Percentiles rank a stretch among this genome's conserved stretches.
These are phyloP conservation scores for Calonectria naviculata DNA, from an alignment of 2,329 filamentous ascomycete species.

Conservation along the genomic window DNA sequence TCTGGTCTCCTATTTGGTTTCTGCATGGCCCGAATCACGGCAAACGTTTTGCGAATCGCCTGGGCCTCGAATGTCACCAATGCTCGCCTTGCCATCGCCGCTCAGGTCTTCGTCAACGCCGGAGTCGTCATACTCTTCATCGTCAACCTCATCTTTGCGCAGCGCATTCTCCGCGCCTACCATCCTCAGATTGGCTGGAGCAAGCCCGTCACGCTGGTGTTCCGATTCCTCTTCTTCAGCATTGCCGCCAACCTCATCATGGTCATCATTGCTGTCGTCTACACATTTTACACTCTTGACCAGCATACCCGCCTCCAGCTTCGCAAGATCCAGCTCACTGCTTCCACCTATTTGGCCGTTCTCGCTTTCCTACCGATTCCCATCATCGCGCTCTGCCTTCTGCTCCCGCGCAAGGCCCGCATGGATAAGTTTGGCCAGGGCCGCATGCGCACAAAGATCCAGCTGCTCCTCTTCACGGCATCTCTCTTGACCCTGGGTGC, in stretches of 20 bases:
- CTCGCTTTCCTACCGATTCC: slow-evolving; percentile 72
- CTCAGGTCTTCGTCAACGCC: slow-evolving; percentile 77
- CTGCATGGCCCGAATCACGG: slow-evolving; percentile 64
- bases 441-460: slow-evolving; percentile 73
- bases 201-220: slow-evolving; percentile 58
- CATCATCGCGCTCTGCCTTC: slow-evolving; percentile 62
- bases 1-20: slow-evolving; percentile 69
- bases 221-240: slow-evolving; percentile 68
- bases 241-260: slow-evolving; percentile 71
- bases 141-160: slow-evolving; percentile 81
- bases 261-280: slow-evolving; percentile 72
- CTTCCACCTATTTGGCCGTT: slow-evolving; percentile 70
- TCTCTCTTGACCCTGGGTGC: slow-evolving; percentile 75
- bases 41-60: slow-evolving; percentile 63
- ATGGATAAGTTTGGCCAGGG: slow-evolving; percentile 70
- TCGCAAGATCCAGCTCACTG: slow-evolving; percentile 73
- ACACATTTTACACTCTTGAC: slow-evolving; percentile 75
- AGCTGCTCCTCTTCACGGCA: slow-evolving; percentile 69
- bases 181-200: slow-evolving; percentile 80
- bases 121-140: slow-evolving; percentile 82
- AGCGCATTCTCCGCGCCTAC: slow-evolving; percentile 78
- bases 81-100: slow-evolving; percentile 63
- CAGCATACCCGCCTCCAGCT: slow-evolving; percentile 59
- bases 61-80: slow-evolving; percentile 59
- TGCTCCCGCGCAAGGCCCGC: slow-evolving; percentile 56